phyloP scores from a whole-genome alignment of 495 filamentous ascomycete species.

The Xylaria sp. region DNA sequence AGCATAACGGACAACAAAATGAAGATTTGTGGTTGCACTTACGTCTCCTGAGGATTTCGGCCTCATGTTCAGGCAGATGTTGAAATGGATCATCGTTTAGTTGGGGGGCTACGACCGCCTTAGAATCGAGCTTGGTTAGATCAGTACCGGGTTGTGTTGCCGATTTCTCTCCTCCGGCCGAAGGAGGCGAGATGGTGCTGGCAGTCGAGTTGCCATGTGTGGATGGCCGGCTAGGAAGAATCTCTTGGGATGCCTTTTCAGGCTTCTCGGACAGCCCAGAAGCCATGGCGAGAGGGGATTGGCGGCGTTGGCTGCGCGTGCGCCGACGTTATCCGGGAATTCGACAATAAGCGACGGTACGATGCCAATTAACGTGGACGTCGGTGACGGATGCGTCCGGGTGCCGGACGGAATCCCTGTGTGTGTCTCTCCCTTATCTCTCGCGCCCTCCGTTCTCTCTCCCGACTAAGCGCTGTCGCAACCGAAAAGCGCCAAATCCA shows the following conservation, averaged over 20 bases:
- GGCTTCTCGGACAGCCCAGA: constrained; percentile 40
- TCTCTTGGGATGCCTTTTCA: constrained; percentile 33
- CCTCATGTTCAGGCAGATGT: constrained; percentile 61
- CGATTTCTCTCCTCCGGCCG: constrained; percentile 27
- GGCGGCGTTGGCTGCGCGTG: constrained; percentile 12
- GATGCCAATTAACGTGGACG: background rate
- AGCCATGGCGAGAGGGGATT: constrained; percentile 31
- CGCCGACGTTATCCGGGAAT: constrained; percentile 3
- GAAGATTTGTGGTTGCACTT: background rate
- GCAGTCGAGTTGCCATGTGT: constrained; percentile 42
- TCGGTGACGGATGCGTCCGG: constrained; percentile 5
- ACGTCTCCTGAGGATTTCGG: constrained; percentile 59
- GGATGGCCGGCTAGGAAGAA: constrained; percentile 38
- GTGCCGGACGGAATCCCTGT: background rate
- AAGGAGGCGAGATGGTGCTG: constrained; percentile 5
- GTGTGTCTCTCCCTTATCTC: background rate
- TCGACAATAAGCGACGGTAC: constrained; percentile 11
- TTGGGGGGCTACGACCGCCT: constrained; percentile 43
- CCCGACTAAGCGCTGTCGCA: background rate
- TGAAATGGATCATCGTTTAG: constrained; percentile 56
- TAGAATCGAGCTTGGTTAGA: constrained; percentile 60
- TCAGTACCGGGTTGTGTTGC: constrained; percentile 15
- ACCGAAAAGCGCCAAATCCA: constrained; percentile 1
- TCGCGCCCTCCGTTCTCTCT: background rate
- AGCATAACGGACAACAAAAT: background rate